Base-by-base conservation (phyloP, 2,329 filamentous ascomycete species). In the Amylocarpus encephaloides region DNA sequence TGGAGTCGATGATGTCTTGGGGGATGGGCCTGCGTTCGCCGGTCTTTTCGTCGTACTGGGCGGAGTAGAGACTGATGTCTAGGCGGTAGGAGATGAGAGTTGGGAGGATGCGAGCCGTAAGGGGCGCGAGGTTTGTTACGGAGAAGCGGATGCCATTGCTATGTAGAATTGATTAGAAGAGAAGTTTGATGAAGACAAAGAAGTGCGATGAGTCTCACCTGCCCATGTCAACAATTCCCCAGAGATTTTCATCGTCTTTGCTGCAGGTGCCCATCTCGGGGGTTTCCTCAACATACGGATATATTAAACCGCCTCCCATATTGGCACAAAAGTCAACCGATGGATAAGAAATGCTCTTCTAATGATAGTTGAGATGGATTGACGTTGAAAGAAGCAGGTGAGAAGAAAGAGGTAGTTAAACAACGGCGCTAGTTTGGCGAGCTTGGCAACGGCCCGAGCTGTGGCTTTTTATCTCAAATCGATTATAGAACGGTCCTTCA, bases 141-240 rank as follows among this genome's bases (percentile, higher is more conserved):
- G 82, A 86, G 68, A 86, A 85, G 34, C 84, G 82, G 54, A 88
- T 85, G 52, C 84, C 84, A 68, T 88, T 87, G 68, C 83, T 79
- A 18, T n/a, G 43, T 5, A 16, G 22, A 1, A 35, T 15, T 19
- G 6, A n/a, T 45, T 22, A 45, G 30, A 35, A 2, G 15, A 7
- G 29, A 35, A 18, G 12, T 35, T 32, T 10, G n/a, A 4, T 26
- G 7, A 26, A 26, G 22, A 26, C 22, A 26, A 26, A 26, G 4
- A 26, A 26, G 7, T 26, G 22, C 7, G 30, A 32, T 32, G 32
- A 42, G 13, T n/a, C 6, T 46, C 43, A 66, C 66, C 67, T 69
- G 53, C 67, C 67, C 67, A 69, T 69, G 46, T 69, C 67, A 43
- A 69, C 67, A 22, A 69, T 60, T 13, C 65, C 67, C 22, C 50